A percentile compares a stretch with the other conserved stretches of the same genome.
These are phyloP conservation scores for Paulinella micropora DNA, from an alignment of 78 protist species.

Conservation along the genomic window DNA sequence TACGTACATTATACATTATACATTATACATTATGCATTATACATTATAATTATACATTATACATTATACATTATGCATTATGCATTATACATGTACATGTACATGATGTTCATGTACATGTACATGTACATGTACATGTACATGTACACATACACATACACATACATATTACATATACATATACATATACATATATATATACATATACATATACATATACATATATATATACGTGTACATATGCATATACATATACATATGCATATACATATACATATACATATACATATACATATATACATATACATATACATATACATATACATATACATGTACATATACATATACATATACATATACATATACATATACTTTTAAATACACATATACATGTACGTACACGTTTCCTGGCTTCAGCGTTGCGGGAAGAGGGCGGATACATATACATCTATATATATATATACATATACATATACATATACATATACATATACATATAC, in stretches of 20 bases:
- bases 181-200: background rate
- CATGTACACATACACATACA: background rate
- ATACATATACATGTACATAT: background rate
- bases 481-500: background rate
- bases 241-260: background rate
- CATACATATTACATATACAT: background rate
- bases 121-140: background rate
- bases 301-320: background rate
- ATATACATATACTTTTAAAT: background rate
- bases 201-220: background rate
- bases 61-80: background rate
- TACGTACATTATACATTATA: background rate
- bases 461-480: background rate
- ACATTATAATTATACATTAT: too few relatives aligned
- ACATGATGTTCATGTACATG: background rate
- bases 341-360: background rate
- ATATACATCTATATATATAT: background rate
- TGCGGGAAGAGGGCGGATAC: slow-evolving; percentile 70
- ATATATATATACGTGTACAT: background rate
- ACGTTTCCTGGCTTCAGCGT: slow-evolving; percentile 17
- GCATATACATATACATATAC: background rate
- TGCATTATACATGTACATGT: background rate
- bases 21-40: background rate
- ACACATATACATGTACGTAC: background rate
- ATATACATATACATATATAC: background rate